Conservation (phyloP, 1,139 yeast species). For the Scheffersomyces stambukii region DNA sequence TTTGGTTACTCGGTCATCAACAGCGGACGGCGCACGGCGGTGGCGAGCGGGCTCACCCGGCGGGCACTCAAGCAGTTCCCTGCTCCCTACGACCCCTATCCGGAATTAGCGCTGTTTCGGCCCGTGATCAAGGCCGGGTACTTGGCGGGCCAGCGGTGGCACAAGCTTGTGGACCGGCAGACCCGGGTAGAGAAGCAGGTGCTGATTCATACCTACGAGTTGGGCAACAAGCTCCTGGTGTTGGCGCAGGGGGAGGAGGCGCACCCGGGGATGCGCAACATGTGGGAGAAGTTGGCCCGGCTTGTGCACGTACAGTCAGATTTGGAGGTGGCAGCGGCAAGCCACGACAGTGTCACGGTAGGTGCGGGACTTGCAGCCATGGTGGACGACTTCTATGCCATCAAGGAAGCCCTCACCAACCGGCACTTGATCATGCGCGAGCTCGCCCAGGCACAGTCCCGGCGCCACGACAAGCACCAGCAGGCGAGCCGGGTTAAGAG, state of each 20-base stretch:
- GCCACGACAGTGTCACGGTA: slow-evolving; percentile 68
- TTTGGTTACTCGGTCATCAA: slow-evolving; percentile 72
- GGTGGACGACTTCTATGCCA: slow-evolving; percentile 73
- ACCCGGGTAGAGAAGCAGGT: slow-evolving; percentile 53
- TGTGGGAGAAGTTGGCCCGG: slow-evolving; percentile 79
- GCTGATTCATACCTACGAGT: slow-evolving; percentile 56
- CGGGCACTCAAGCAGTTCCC: slow-evolving; percentile 88
- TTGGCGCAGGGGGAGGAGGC: slow-evolving; percentile 49
- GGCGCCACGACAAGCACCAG: slow-evolving; percentile 65
- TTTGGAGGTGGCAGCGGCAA: slow-evolving; percentile 66
- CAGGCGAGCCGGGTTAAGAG: slow-evolving; percentile 72
- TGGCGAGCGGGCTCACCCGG: slow-evolving; percentile 81
- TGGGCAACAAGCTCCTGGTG: slow-evolving; percentile 54
- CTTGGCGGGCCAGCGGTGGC: slow-evolving; percentile 53
- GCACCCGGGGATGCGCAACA: slow-evolving; percentile 67
- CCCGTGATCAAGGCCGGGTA: slow-evolving; percentile 83
- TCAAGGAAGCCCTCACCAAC: slow-evolving; percentile 90
- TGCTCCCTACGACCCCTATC: slow-evolving; percentile 85
- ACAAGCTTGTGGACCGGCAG: slow-evolving; percentile 50
- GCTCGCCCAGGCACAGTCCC: slow-evolving; percentile 70
- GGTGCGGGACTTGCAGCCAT: slow-evolving; percentile 72
- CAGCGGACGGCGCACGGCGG: slow-evolving; percentile 47
- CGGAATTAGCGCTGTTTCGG: slow-evolving; percentile 76
- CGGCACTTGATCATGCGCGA: slow-evolving; percentile 92
- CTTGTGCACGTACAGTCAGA: slow-evolving; percentile 72